phyloP scores from a whole-genome alignment of 2,329 filamentous ascomycete species.

The Alternaria arbusti region DNA sequence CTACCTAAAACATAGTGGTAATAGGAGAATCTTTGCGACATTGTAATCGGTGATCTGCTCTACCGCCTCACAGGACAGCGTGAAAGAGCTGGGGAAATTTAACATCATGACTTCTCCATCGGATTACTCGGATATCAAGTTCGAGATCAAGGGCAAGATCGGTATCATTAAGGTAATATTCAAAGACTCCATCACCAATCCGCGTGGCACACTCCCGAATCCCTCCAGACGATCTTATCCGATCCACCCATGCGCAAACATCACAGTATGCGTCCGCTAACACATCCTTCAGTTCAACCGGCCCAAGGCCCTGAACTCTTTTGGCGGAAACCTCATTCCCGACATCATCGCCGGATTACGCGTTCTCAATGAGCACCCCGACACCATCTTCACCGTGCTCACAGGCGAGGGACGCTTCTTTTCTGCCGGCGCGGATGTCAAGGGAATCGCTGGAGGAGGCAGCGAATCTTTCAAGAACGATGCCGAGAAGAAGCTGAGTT shows the following conservation, averaged over 20 bases:
- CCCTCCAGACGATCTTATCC: background rate
- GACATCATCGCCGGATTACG: conserved; percentile 54
- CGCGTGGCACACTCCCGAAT: background rate
- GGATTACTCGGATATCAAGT: conserved; percentile 52
- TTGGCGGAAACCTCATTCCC: conserved; percentile 54
- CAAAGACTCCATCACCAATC: background rate
- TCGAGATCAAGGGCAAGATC: conserved; percentile 53
- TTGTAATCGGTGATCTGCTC: background rate
- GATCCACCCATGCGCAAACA: background rate
- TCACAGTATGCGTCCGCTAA: background rate
- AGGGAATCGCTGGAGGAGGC: conserved; percentile 29
- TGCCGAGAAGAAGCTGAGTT: conserved; percentile 44
- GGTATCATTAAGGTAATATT: conserved; percentile 54
- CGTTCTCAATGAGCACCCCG: conserved; percentile 55
- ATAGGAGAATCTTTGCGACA: background rate
- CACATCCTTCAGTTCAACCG: conserved; percentile 52
- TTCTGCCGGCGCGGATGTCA: conserved; percentile 58
- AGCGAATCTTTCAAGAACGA: conserved; percentile 23
- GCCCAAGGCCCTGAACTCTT: conserved; percentile 57
- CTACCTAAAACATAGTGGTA: background rate
- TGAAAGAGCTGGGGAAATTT: background rate
- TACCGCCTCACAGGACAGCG: background rate
- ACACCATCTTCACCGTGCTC: conserved; percentile 59
- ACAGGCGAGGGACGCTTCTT: conserved; percentile 61
- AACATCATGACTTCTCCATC: conserved; percentile 30